Evolutionary conservation across 306 rosid genomes (phyloP).

Genomic region (Cicer chorassanicum): DNA sequence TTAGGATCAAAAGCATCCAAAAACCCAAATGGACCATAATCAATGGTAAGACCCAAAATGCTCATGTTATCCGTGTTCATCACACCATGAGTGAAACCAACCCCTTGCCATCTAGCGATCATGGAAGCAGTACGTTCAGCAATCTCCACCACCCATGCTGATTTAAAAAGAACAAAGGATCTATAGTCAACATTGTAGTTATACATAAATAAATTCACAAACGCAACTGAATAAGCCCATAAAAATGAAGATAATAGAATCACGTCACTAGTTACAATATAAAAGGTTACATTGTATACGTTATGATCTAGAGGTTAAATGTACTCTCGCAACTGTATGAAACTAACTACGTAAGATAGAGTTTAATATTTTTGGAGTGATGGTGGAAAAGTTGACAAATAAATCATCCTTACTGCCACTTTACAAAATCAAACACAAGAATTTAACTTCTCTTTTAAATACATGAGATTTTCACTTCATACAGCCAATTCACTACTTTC

Average conservation of each 20-base stretch:
- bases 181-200: conserved; percentile 23
- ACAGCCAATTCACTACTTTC: background rate
- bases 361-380: background rate
- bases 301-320: background rate
- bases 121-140: conserved; percentile 95
- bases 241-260: background rate
- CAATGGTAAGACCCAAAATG: conserved; percentile 95
- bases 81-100: conserved; percentile 98
- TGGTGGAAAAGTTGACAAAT: background rate
- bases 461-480: background rate
- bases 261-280: background rate
- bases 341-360: background rate
- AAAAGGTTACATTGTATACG: background rate
- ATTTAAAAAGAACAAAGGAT: conserved; percentile 34
- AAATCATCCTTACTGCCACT: background rate
- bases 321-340: background rate
- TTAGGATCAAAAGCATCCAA: conserved; percentile 99
- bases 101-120: conserved; percentile 97
- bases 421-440: background rate
- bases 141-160: conserved; percentile 95
- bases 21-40: conserved; percentile 98
- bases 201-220: background rate
- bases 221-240: background rate
- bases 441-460: too few relatives aligned
- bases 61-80: conserved; percentile 99